These are phyloP conservation scores for Sclerotinia subarctica DNA, from an alignment of 2,329 filamentous ascomycete species.

Conservation along the genomic window DNA sequence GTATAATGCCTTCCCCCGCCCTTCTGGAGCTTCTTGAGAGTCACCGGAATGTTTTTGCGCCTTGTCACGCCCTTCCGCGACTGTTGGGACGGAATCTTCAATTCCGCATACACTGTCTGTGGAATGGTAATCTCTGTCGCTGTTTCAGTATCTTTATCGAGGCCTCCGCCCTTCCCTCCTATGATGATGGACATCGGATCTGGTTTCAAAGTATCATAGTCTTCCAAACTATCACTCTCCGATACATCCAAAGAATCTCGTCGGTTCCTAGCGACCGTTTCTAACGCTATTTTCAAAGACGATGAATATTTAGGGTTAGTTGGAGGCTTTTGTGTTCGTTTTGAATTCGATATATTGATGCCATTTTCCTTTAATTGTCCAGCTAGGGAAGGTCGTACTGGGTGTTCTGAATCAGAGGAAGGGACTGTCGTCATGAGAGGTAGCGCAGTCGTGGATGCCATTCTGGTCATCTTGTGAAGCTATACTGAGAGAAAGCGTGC, in stretches of 20 bases:
- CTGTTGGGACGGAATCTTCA: slow-evolving; percentile 22
- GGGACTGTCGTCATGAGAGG: background rate
- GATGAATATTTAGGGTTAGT: slow-evolving; percentile 25
- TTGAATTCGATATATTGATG: slow-evolving; percentile 26
- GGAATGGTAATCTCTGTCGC: slow-evolving; percentile 15
- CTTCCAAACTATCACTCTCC: slow-evolving; percentile 36
- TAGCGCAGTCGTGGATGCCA: slow-evolving; percentile 15
- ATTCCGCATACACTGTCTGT: slow-evolving; percentile 28
- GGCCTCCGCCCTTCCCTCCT: slow-evolving; percentile 39
- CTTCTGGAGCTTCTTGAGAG: slow-evolving; percentile 30
- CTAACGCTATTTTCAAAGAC: slow-evolving; percentile 34
- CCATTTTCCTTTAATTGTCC: slow-evolving; percentile 30
- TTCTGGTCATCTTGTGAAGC: slow-evolving; percentile 21
- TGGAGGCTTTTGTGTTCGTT: slow-evolving; percentile 18
- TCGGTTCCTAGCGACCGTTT: slow-evolving; percentile 20
- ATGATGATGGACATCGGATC: slow-evolving; percentile 33
- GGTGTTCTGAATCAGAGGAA: background rate
- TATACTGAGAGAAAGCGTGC: background rate
- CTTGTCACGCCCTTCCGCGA: slow-evolving; percentile 22
- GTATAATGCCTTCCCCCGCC: slow-evolving; percentile 34
- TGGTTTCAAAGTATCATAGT: slow-evolving; percentile 35
- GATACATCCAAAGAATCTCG: slow-evolving; percentile 24
- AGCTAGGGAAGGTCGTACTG: slow-evolving; percentile 24
- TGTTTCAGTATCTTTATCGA: slow-evolving; percentile 31
- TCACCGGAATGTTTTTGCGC: slow-evolving; percentile 35